These are phyloP conservation scores for Aspergillus aculeatus DNA, from an alignment of 2,329 filamentous ascomycete genomes.

Conservation along the genomic window DNA sequence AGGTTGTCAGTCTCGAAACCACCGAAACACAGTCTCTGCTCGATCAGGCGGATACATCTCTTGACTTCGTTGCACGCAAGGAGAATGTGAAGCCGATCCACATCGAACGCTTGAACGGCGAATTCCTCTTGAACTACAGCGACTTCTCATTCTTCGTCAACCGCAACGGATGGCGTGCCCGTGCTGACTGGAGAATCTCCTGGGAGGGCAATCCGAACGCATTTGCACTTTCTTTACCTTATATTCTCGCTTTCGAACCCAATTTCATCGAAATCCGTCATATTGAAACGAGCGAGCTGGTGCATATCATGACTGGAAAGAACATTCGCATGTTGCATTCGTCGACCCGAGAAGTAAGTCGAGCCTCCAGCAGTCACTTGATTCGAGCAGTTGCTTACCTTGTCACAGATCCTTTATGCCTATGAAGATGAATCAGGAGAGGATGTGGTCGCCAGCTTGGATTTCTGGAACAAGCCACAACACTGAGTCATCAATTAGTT, in stretches of 20 bases:
- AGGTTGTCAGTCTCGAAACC: conserved; percentile 93
- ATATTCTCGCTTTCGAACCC: conserved; percentile 94
- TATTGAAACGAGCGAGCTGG: conserved; percentile 84
- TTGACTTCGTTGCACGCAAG: conserved; percentile 93
- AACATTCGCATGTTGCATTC: conserved; percentile 98
- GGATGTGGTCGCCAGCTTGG: conserved; percentile 89
- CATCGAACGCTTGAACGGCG: conserved; percentile 93
- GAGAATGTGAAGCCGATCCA: conserved; percentile 94
- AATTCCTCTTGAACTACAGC: conserved; percentile 96
- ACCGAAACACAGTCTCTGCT: conserved; percentile 97
- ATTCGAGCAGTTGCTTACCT: conserved; percentile 23
- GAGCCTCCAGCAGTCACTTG: conserved; percentile 10
- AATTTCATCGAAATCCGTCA: conserved; percentile 97
- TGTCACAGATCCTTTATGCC: conserved; percentile 81
- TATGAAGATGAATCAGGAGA: conserved; percentile 95
- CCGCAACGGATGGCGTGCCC: conserved; percentile 92
- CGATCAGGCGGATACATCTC: conserved; percentile 94
- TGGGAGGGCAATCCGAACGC: conserved; percentile 93
- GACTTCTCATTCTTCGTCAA: conserved; percentile 99
- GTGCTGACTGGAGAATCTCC: conserved; percentile 94
- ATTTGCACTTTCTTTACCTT: conserved; percentile 93
- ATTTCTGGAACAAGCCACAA: conserved; percentile 78
- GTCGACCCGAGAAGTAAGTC: conserved; percentile 86
- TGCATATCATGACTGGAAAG: conserved; percentile 94
- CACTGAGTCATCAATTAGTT: conserved; percentile 17